Evolutionary conservation across 768 basidiomycete species (phyloP).

Genomic region (Pisolithus microcarpus): DNA sequence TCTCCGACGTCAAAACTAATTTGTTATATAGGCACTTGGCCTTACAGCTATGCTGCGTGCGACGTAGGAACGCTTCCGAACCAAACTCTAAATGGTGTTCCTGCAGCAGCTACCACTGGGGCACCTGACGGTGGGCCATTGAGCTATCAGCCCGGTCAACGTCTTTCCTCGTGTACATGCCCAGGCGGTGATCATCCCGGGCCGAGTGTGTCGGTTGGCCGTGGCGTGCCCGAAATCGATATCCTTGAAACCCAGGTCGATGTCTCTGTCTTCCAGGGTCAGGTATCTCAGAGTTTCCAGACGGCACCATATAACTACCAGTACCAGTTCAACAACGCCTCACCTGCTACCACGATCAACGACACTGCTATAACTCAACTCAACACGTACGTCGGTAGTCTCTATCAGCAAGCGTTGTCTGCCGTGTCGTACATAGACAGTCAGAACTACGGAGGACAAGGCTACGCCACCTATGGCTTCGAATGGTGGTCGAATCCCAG

Average conservation of each 20-base stretch:
- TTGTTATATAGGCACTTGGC: constrained; percentile 44
- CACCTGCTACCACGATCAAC: constrained; percentile 48
- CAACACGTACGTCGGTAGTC: constrained; percentile 66
- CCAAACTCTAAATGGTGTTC: constrained; percentile 62
- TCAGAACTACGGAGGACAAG: constrained; percentile 46
- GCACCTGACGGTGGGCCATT: constrained; percentile 44
- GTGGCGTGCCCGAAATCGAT: constrained; percentile 90
- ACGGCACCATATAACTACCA: constrained; percentile 69
- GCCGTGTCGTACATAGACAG: constrained; percentile 52
- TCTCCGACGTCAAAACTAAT: constrained; percentile 1
- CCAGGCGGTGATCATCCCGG: constrained; percentile 83
- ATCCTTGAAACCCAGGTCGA: constrained; percentile 80
- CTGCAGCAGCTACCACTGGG: constrained; percentile 51
- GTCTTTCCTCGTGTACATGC: constrained; percentile 84
- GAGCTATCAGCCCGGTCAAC: constrained; percentile 81
- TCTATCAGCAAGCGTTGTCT: constrained; percentile 70
- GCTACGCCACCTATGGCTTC: constrained; percentile 59
- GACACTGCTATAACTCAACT: constrained; percentile 43
- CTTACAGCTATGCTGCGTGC: constrained; percentile 78
- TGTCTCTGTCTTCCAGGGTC: constrained; percentile 39
- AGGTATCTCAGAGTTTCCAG: constrained; percentile 79
- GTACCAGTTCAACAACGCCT: constrained; percentile 52
- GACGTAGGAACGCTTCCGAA: constrained; percentile 83
- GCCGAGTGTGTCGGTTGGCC: constrained; percentile 51
- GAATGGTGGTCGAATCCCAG: constrained; percentile 76